Conservation (phyloP, 768 basidiomycete species). For the Fibroporia radiculosa region DNA sequence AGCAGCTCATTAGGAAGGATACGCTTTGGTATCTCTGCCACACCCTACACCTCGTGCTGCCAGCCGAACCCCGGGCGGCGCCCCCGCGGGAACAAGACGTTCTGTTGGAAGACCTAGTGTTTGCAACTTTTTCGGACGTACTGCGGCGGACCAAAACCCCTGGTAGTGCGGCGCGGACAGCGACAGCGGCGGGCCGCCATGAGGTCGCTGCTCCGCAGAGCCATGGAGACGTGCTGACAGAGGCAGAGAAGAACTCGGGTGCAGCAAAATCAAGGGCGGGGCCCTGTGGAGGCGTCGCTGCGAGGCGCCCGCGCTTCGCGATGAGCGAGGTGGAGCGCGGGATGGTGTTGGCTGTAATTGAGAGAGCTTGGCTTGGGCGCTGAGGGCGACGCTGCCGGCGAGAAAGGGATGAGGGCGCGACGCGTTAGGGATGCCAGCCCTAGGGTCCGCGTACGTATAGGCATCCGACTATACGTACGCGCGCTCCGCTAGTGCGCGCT, state of each 20-base stretch:
- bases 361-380: slow-evolving; percentile 18
- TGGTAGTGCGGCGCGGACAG: neutral
- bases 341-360: slow-evolving; percentile 21
- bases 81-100: neutral
- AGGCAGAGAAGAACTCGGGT: neutral
- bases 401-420: neutral
- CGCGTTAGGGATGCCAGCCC: no score
- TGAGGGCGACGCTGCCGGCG: neutral
- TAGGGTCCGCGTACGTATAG: no score
- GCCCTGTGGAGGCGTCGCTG: slow-evolving; percentile 1
- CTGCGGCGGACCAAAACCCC: slow-evolving; percentile 1
- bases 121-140: neutral
- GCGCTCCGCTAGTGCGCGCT: no score
- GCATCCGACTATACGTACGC: no score
- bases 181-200: neutral
- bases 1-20: slow-evolving; percentile 39
- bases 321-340: slow-evolving; percentile 19
- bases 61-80: slow-evolving; percentile 1
- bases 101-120: slow-evolving; percentile 3
- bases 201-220: neutral
- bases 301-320: slow-evolving; percentile 3
- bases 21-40: slow-evolving; percentile 46
- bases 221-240: neutral
- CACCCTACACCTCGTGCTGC: slow-evolving; percentile 31
- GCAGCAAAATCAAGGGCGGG: slow-evolving; percentile 4